Conservation (phyloP, 2,329 filamentous ascomycete genomes). For the Trichoderma atrobrunneum region DNA sequence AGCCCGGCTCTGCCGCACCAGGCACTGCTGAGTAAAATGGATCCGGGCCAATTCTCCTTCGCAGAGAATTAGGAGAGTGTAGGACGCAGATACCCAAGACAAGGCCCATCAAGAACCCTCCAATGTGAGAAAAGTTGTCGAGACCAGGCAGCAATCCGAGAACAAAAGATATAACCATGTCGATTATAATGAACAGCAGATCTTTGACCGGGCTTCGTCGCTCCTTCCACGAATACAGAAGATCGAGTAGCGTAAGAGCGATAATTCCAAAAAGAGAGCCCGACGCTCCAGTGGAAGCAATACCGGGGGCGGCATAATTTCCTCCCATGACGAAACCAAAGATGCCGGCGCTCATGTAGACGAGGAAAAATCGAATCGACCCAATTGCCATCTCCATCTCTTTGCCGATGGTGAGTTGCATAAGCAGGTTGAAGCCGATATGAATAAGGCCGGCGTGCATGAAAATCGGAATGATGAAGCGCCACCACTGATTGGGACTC, state of each 20-base stretch:
- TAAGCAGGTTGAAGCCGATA: constrained; percentile 90
- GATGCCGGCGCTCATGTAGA: constrained; percentile 88
- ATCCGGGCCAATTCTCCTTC: constrained; percentile 68
- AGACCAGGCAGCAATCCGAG: constrained; percentile 87
- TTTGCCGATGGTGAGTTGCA: constrained; percentile 83
- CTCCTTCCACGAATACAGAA: constrained; percentile 88
- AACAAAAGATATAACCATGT: constrained; percentile 86
- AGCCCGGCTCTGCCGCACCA: constrained; percentile 45
- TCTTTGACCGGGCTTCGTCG: constrained; percentile 75
- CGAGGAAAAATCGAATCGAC: constrained; percentile 79
- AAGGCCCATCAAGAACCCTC: constrained; percentile 90
- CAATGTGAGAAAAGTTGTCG: constrained; percentile 97
- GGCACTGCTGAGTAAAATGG: constrained; percentile 70
- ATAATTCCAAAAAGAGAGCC: constrained; percentile 90
- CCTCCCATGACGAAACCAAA: constrained; percentile 95
- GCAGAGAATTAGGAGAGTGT: constrained; percentile 79
- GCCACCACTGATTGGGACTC: constrained; percentile 90
- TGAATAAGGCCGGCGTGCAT: constrained; percentile 91
- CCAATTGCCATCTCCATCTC: constrained; percentile 94
- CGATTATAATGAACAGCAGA: constrained; percentile 80
- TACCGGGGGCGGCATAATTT: constrained; percentile 80
- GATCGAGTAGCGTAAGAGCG: constrained; percentile 80
- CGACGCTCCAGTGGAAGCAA: constrained; percentile 84
- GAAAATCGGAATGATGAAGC: constrained; percentile 95
- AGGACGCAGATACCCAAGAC: constrained; percentile 82